Evolutionary conservation across 2,329 filamentous ascomycete genomes (phyloP).

Genomic region (Phialocephala subalpina): DNA sequence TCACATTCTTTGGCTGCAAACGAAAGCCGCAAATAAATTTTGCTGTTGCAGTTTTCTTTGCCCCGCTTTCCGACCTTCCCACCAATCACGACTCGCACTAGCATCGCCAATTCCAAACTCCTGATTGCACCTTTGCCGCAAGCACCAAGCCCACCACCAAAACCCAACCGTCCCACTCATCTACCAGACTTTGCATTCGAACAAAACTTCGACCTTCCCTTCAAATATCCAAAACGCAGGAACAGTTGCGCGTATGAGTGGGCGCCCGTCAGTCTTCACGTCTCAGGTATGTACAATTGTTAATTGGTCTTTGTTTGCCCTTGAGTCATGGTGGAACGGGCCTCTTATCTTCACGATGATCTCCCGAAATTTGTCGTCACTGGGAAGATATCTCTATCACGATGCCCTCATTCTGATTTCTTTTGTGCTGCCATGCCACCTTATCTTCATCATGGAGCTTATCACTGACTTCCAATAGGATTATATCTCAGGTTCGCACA

Average conservation of each 20-base stretch:
- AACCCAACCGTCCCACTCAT: conserved; percentile 14
- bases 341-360: conserved; percentile 30
- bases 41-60: conserved; percentile 5
- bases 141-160: conserved; percentile 16
- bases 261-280: conserved; percentile 84
- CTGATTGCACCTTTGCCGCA: conserved; percentile 20
- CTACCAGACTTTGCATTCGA: conserved; percentile 19
- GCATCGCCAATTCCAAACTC: conserved; percentile 20
- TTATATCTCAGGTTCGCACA: conserved; percentile 73
- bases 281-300: conserved; percentile 79
- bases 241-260: conserved; percentile 78
- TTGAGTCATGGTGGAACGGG: conserved; percentile 26
- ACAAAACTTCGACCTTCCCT: conserved; percentile 23
- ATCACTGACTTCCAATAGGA: conserved; percentile 63
- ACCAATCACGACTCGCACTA: conserved; percentile 17
- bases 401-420: conserved; percentile 19
- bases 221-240: conserved; percentile 21
- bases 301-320: conserved; percentile 19
- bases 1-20: conserved; percentile 1
- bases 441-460: conserved; percentile 22
- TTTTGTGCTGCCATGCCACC: conserved; percentile 19
- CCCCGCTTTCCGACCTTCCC: background rate
- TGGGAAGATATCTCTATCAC: conserved; percentile 7
- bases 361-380: conserved; percentile 19
- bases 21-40: background rate